Conservation (phyloP, 1,284 basidiomycete genomes). For the Athelia sp. region DNA sequence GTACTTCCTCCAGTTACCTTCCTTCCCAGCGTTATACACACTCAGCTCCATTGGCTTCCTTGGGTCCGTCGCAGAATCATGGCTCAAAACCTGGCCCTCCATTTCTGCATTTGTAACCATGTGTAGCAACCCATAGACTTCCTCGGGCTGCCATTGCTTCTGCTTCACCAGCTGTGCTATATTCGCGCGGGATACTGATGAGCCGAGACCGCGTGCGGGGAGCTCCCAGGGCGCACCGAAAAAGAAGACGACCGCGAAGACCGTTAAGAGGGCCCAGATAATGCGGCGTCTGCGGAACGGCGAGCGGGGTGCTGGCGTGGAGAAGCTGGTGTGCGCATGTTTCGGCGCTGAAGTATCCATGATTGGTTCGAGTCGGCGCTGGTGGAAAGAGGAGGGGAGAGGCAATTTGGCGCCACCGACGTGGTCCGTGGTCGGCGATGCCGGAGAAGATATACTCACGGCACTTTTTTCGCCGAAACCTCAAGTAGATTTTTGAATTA, state of each 20-base stretch:
- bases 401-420: too few relatives aligned
- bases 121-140: constrained; percentile 64
- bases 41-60: constrained; percentile 40
- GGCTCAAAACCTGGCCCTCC: constrained; percentile 36
- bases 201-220: constrained; percentile 24
- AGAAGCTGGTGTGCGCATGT: neutral
- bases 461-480: too few relatives aligned
- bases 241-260: constrained; percentile 23
- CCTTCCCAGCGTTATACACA: constrained; percentile 42
- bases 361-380: neutral
- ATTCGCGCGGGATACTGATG: constrained; percentile 32
- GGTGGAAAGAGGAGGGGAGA: too few relatives aligned
- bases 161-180: constrained; percentile 27
- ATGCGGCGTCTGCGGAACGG: constrained; percentile 41
- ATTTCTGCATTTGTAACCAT: constrained; percentile 49
- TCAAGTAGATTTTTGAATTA: too few relatives aligned
- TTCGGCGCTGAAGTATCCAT: neutral
- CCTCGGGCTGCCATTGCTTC: constrained; percentile 30
- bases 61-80: constrained; percentile 33
- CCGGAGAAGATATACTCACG: too few relatives aligned
- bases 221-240: constrained; percentile 32
- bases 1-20: constrained; percentile 44
- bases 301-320: constrained; percentile 9
- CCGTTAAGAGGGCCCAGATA: constrained; percentile 23
- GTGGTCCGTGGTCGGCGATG: too few relatives aligned